A percentile compares a stretch with the other conserved stretches of the same genome.
phyloP scores from a whole-genome alignment of 192 early-diverging fungal species.

The Paraglomus occultum region DNA sequence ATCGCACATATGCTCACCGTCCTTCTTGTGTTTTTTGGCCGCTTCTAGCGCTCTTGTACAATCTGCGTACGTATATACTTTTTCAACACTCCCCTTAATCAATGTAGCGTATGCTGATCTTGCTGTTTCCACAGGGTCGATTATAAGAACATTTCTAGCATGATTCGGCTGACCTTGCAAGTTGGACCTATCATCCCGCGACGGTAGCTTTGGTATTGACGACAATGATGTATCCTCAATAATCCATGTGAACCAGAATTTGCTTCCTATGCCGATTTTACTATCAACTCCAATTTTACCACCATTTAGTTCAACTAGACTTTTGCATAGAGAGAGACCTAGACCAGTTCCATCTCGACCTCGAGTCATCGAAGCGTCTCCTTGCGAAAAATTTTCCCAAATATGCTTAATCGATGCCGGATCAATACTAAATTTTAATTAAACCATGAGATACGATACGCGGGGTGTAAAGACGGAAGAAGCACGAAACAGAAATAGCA shows the following conservation, averaged over 20 bases:
- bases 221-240: constrained; percentile 3
- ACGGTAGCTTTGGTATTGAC: not conserved
- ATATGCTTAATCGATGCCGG: constrained; percentile 61
- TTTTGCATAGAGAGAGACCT: constrained; percentile 73
- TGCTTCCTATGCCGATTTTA: constrained; percentile 59
- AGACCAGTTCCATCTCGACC: constrained; percentile 77
- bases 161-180: constrained; percentile 19
- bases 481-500: too few relatives aligned
- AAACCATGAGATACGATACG: not conserved
- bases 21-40: constrained; percentile 24
- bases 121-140: constrained; percentile 15
- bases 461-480: too few relatives aligned
- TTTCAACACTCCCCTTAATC: constrained; percentile 19
- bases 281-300: constrained; percentile 67
- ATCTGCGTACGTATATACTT: constrained; percentile 33
- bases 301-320: constrained; percentile 66
- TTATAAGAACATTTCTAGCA: constrained; percentile 23
- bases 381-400: constrained; percentile 74
- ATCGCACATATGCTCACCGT: constrained; percentile 33
- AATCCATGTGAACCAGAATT: constrained; percentile 63
- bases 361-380: constrained; percentile 66
- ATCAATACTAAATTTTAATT: constrained; percentile 52
- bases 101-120: constrained; percentile 7
- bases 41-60: constrained; percentile 28
- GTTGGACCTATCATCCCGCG: constrained; percentile 1